These are phyloP conservation scores for Novymonas esmeraldas DNA, from an alignment of 208 protist genomes.

Conservation along the genomic window DNA sequence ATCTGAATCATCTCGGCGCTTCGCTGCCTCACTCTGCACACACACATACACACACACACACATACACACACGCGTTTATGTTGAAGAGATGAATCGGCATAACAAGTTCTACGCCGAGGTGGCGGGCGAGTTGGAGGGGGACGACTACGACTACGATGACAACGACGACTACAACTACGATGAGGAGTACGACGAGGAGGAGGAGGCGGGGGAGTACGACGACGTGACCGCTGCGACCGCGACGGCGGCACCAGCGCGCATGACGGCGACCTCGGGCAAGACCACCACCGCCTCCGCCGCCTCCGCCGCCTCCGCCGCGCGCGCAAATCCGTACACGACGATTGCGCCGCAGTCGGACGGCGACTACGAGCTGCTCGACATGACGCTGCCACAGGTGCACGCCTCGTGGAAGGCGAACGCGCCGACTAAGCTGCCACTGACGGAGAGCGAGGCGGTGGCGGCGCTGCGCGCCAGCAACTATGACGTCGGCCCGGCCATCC, in stretches of 20 bases:
- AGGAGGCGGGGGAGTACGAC: constrained; percentile 36
- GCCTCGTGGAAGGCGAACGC: constrained; percentile 43
- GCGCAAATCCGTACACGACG: constrained; percentile 33
- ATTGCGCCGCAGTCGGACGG: constrained; percentile 35
- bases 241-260: constrained; percentile 1
- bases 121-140: constrained; percentile 47
- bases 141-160: constrained; percentile 54
- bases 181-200: constrained; percentile 61
- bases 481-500: constrained; percentile 38
- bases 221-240: constrained; percentile 7
- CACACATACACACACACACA: background rate
- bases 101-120: constrained; percentile 78
- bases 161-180: constrained; percentile 58
- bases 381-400: constrained; percentile 43
- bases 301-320: background rate
- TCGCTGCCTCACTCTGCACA: too few species aligned
- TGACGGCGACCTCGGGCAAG: background rate
- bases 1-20: background rate
- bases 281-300: background rate
- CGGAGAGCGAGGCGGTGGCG: constrained; percentile 43
- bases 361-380: constrained; percentile 62
- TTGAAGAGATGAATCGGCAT: constrained; percentile 82
- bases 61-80: background rate
- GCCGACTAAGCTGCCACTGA: constrained; percentile 37
- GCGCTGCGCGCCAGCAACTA: constrained; percentile 71